Evolutionary conservation across 2,329 filamentous ascomycete genomes (phyloP), one percentile per base, ranked within the genome.

Genomic region (Nannizziopsis arthrosporioides): DNA sequence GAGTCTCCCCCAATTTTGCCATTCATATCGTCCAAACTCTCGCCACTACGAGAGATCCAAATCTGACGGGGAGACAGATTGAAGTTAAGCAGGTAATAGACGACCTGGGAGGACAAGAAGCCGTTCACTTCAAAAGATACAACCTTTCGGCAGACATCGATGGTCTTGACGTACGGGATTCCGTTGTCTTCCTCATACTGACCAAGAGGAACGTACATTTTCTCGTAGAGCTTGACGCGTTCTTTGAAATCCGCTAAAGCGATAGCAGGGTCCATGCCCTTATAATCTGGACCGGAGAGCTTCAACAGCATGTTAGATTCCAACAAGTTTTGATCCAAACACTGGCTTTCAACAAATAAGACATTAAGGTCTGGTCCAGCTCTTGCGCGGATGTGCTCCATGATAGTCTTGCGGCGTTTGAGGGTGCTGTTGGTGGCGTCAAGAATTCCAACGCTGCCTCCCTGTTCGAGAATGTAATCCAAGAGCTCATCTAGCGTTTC

Each of bases 271-370:
- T 98, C 90, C 68, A 94, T 93, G 62, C 87, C 86, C 59, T 84
- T 86, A 70, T 98, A 98, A 65, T 98, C 92, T 0, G 92, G 92
- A 0, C 92, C 92, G 2, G 86, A 93, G 5, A 96, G 79, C 72
- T 96, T 96, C 53, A 96, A 72, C 22, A 90, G 87, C 88, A 96
- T 96, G 61, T 96, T 96, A 14, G 89, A 86, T 65, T 96, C 89
- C 34, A 96, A 74, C 19, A 96, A 72, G 65, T 80, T 79, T 51
- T 85, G 74, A 57, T 96, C 89, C 52, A 87, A 76, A 65, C 92
- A 98, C 45, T 93, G 84, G 59, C 87, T 94, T 70, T 98, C 92
- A 22, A 98, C 83, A 64, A 96, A 98, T 9, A 98, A 73, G 14
- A 98, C 87, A 30, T 90, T 90, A 17, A 98, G 74, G 55, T 81